Base-by-base conservation (phyloP, 495 filamentous ascomycete species). In the Penicillium flavigenum region DNA sequence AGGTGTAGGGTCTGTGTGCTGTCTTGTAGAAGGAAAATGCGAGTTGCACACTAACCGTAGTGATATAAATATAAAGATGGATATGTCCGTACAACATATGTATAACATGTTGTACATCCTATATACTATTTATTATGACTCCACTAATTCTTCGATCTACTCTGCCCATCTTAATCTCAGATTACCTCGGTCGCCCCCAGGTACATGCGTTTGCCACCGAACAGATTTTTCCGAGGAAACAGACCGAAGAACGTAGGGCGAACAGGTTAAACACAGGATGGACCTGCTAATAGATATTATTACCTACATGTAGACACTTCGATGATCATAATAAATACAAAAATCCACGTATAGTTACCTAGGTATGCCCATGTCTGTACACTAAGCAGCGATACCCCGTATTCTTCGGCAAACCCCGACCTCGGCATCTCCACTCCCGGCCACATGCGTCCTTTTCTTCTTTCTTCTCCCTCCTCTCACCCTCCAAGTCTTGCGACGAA, bases 381-480 rank as follows among this genome's bases (percentile, higher is more conserved):
- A 31, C 29, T 31, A 31, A 31, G 29, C 29, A 31, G 29, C 9
- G 29, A 31, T 24, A 17, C 53, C 43, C 32, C 29, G 29, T 47
- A 27, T 42, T 22, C 6, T 16, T 60, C 62, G 62, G 65, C 51
- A 55, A 67, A 46, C 64, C 54, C 64, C 66, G 66, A 67, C 59
- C 64, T 69, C 66, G 64, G 66, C 57, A 63, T 67, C 66, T 69
- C 64, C 66, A 61, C 62, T 58, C 36, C 63, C 66, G 61, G 52
- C 66, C 66, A 69, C 66, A 69, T 69, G 66, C 63, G 58, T 57
- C 59, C 47, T 47, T 56, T 56, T 47, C 59, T 53, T 49, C 46
- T 53, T 62, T 44, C 60, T 47, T 53, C 59, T 47, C 54, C 47
- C 52, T 54, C 57, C 57, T 36, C 53, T 58, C 61, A 39, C 57